These are phyloP conservation scores for Entophlyctis luteolus DNA, from an alignment of 192 early-diverging fungal genomes.

Conservation along the genomic window DNA sequence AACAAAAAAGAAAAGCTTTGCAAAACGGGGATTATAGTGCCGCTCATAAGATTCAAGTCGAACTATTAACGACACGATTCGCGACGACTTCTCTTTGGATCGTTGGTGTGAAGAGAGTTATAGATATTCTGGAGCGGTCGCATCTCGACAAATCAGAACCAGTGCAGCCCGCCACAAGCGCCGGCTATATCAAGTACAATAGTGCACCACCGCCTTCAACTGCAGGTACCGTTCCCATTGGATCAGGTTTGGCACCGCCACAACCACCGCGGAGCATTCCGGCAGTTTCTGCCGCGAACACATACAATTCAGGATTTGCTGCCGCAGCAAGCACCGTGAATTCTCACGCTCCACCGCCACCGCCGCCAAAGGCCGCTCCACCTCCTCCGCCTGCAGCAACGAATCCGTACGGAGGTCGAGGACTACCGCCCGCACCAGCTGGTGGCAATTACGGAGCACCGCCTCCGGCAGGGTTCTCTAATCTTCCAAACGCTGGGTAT, in stretches of 20 bases:
- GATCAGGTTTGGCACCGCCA: neutral
- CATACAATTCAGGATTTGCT: neutral
- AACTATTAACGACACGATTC: slow-evolving; percentile 67
- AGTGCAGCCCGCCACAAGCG: neutral
- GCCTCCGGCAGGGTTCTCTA: too few species aligned
- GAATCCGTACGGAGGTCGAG: slow-evolving; percentile 12
- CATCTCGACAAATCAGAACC: slow-evolving; percentile 8
- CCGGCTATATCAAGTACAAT: neutral
- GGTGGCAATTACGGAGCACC: too few species aligned
- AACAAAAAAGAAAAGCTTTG: slow-evolving; percentile 35
- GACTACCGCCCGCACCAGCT: neutral
- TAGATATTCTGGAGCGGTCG: slow-evolving; percentile 46
- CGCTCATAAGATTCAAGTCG: slow-evolving; percentile 59
- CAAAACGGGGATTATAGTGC: slow-evolving; percentile 49
- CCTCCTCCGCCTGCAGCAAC: slow-evolving; percentile 15
- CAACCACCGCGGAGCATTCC: neutral
- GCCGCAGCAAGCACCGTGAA: neutral
- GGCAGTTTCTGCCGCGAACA: neutral
- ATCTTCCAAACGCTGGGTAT: too few species aligned
- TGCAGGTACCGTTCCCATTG: neutral
- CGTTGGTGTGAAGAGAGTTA: slow-evolving; percentile 67
- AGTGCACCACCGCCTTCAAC: neutral
- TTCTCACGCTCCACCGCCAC: neutral
- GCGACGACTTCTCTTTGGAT: slow-evolving; percentile 63
- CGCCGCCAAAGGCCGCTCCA: neutral